Conservation (phyloP, 192 early-diverging fungal genomes). For the Coemansia sp. region DNA sequence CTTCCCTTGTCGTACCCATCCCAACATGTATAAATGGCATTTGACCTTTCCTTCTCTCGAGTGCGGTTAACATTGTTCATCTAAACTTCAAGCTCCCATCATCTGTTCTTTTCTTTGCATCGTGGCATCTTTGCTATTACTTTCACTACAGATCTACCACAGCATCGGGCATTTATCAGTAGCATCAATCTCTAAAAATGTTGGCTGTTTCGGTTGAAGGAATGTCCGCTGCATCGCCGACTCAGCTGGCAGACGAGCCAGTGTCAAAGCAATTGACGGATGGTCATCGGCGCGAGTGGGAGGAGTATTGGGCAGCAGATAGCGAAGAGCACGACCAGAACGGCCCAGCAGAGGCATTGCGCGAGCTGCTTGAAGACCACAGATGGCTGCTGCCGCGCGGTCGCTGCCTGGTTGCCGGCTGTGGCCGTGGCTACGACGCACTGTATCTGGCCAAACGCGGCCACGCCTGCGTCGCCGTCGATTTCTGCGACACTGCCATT, state of each 20-base stretch:
- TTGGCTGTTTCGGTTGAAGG: conserved; percentile 43
- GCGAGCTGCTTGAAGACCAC: conserved; percentile 43
- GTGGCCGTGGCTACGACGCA: conserved; percentile 71
- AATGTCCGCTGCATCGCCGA: conserved; percentile 3
- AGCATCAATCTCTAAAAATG: conserved; percentile 10
- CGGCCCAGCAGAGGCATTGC: conserved; percentile 38
- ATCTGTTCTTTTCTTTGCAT: not conserved
- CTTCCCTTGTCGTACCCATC: not conserved
- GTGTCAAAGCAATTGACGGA: conserved; percentile 2
- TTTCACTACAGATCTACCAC: not conserved
- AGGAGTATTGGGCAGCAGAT: conserved; percentile 29
- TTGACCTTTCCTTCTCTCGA: not conserved
- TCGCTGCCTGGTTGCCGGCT: conserved; percentile 46
- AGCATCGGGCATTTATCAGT: not conserved
- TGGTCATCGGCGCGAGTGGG: conserved; percentile 19
- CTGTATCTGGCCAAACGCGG: conserved; percentile 62
- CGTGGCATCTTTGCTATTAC: not conserved
- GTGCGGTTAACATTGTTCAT: conserved; percentile 1
- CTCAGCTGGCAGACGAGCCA: not conserved
- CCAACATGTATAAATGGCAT: not conserved
- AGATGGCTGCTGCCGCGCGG: conserved; percentile 50
- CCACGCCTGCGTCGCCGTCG: conserved; percentile 60
- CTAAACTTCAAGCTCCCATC: not conserved
- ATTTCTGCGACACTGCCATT: conserved; percentile 65
- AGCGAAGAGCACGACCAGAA: conserved; percentile 17